These are phyloP conservation scores for Fusarium sp. DNA, from an alignment of 2,329 filamentous ascomycete species.

Conservation along the genomic window DNA sequence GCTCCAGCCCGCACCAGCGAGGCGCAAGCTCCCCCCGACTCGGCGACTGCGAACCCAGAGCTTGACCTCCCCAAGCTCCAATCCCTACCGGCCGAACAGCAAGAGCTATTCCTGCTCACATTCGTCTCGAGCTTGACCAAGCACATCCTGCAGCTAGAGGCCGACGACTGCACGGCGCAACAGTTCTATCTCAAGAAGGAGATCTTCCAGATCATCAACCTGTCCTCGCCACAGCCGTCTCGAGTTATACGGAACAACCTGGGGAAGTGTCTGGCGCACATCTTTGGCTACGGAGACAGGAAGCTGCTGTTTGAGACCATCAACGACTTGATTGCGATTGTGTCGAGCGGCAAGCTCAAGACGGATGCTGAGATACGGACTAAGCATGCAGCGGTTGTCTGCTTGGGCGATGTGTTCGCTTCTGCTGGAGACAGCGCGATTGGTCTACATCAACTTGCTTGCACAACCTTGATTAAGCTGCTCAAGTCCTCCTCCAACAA, in stretches of 20 bases:
- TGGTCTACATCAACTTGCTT: constrained; percentile 77
- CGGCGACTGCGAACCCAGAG: constrained; percentile 69
- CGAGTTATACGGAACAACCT: constrained; percentile 90
- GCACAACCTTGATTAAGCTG: constrained; percentile 75
- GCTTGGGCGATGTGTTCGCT: constrained; percentile 86
- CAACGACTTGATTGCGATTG: constrained; percentile 79
- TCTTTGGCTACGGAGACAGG: constrained; percentile 85
- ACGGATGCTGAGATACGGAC: constrained; percentile 76
- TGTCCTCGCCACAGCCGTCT: constrained; percentile 82
- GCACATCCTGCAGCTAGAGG: constrained; percentile 76
- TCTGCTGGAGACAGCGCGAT: constrained; percentile 94
- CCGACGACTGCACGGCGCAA: constrained; percentile 84
- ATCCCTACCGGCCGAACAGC: constrained; percentile 88
- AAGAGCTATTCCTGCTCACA: constrained; percentile 90
- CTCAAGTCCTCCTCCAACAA: constrained; percentile 81
- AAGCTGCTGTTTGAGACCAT: constrained; percentile 94
- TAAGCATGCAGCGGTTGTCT: constrained; percentile 87
- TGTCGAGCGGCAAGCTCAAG: constrained; percentile 76
- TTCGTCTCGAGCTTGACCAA: constrained; percentile 84
- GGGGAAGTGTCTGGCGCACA: constrained; percentile 80
- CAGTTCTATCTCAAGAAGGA: constrained; percentile 94
- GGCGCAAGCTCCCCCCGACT: constrained; percentile 47
- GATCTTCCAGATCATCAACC: constrained; percentile 88
- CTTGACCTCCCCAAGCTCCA: constrained; percentile 91
- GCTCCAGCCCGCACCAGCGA: constrained; percentile 45